phyloP scores from a whole-genome alignment of 2,329 filamentous ascomycete species.

The Drechslerella stenobrocha region DNA sequence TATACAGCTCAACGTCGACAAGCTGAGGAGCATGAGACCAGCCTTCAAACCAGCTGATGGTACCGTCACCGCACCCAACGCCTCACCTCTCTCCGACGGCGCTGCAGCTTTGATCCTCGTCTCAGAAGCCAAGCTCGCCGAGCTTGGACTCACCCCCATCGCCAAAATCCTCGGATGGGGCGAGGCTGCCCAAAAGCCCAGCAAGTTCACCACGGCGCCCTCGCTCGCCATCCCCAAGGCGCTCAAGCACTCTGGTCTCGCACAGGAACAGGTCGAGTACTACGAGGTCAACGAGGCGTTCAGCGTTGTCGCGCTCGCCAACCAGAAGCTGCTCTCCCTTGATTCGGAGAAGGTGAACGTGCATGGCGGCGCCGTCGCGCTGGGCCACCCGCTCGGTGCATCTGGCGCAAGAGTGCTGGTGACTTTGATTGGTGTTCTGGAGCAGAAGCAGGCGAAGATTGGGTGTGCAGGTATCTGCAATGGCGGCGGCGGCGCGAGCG shows the following conservation, averaged over 20 bases:
- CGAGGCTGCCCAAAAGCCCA: conserved; percentile 86
- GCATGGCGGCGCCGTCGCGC: conserved; percentile 90
- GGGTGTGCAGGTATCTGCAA: conserved; percentile 97
- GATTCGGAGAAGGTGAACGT: conserved; percentile 87
- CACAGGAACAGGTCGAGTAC: conserved; percentile 76
- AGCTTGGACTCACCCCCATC: conserved; percentile 85
- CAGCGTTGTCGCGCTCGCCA: conserved; percentile 91
- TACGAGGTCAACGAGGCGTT: conserved; percentile 99
- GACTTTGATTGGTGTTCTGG: conserved; percentile 84
- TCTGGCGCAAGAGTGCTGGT: conserved; percentile 92
- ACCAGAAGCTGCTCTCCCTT: conserved; percentile 86
- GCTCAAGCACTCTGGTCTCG: conserved; percentile 86
- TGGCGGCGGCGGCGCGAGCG: conserved; percentile 91
- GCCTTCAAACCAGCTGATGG: conserved; percentile 78
- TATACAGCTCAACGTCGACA: conserved; percentile 70
- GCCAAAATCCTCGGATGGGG: conserved; percentile 98
- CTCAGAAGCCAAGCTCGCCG: conserved; percentile 90
- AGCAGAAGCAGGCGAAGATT: conserved; percentile 89
- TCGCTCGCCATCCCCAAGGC: conserved; percentile 96
- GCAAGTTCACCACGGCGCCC: conserved; percentile 93
- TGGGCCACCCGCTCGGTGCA: conserved; percentile 91
- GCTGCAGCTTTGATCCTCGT: conserved; percentile 89
- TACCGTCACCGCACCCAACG: conserved; percentile 94
- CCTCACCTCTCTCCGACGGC: conserved; percentile 92
- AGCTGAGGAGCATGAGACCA: conserved; percentile 81